Evolutionary conservation across 306 rosid species (phyloP).

Genomic region (Calophaca sinica): DNA sequence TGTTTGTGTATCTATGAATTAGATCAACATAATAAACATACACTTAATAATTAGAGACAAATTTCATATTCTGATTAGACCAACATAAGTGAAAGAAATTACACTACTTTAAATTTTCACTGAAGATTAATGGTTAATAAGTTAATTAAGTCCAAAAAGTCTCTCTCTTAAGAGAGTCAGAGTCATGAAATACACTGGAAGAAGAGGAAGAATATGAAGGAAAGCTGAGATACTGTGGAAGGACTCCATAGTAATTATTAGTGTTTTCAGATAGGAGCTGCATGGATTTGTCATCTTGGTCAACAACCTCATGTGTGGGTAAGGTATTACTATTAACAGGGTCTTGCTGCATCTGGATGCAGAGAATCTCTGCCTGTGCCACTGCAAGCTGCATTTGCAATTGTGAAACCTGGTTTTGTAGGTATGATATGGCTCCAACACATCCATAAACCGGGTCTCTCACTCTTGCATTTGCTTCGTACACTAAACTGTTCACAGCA

Average conservation of each 20-base stretch:
- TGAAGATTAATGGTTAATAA: neutral
- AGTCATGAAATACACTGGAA: constrained; percentile 69
- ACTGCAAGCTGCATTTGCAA: constrained; percentile 78
- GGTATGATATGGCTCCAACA: constrained; percentile 80
- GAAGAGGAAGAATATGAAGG: constrained; percentile 64
- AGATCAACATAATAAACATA: neutral
- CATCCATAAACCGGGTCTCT: constrained; percentile 88
- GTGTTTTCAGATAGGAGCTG: constrained; percentile 43
- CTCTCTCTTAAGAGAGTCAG: constrained; percentile 68
- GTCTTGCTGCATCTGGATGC: constrained; percentile 79
- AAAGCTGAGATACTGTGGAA: constrained; percentile 55
- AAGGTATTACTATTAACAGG: constrained; percentile 33
- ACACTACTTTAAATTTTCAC: neutral
- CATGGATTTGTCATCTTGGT: constrained; percentile 58
- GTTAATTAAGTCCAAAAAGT: constrained; percentile 63
- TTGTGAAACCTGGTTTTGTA: constrained; percentile 75
- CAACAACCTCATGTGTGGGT: constrained; percentile 33
- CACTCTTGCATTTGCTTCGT: constrained; percentile 82
- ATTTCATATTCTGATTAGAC: constrained; percentile 10
- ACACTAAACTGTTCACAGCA: constrained; percentile 78
- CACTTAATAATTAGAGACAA: neutral
- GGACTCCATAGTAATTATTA: constrained; percentile 35
- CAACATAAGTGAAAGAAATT: neutral
- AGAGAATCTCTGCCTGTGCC: constrained; percentile 75
- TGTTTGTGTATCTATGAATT: neutral